These are phyloP conservation scores for Aspergillus sclerotioniger DNA, from an alignment of 495 filamentous ascomycete species.

Conservation along the genomic window DNA sequence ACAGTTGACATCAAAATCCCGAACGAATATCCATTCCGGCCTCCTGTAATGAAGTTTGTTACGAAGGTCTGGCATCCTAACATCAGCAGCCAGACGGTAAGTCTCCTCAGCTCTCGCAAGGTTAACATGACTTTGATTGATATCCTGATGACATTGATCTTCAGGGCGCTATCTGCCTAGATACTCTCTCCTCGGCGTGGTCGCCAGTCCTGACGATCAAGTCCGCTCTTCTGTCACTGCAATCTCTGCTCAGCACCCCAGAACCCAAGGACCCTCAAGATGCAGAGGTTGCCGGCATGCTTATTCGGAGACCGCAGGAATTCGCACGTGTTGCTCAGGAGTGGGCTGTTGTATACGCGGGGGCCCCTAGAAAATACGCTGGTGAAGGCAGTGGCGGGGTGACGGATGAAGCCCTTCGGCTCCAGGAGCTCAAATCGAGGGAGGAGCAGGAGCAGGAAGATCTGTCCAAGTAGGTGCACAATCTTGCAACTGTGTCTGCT, in stretches of 20 bases:
- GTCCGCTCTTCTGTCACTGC: slow-evolving; percentile 86
- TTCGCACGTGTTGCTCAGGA: slow-evolving; percentile 84
- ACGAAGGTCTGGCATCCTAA: slow-evolving; percentile 99
- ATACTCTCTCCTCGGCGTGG: slow-evolving; percentile 87
- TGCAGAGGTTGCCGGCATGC: slow-evolving; percentile 90
- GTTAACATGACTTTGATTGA: not conserved
- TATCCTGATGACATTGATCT: slow-evolving; percentile 4
- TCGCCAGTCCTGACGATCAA: slow-evolving; percentile 95
- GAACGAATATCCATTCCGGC: slow-evolving; percentile 87
- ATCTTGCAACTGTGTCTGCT: not conserved
- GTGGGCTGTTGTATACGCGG: slow-evolving; percentile 84
- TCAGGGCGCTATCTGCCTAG: slow-evolving; percentile 95
- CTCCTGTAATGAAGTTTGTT: slow-evolving; percentile 87
- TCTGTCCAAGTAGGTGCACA: slow-evolving; percentile 40
- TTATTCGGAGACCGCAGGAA: slow-evolving; percentile 71
- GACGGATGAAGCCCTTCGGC: slow-evolving; percentile 47
- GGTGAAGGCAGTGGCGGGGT: slow-evolving; percentile 51
- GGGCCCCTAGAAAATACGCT: slow-evolving; percentile 60
- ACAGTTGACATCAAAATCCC: slow-evolving; percentile 84
- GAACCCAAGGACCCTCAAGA: slow-evolving; percentile 98
- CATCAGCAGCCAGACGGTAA: slow-evolving; percentile 89
- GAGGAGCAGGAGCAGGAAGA: slow-evolving; percentile 41
- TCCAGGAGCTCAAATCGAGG: slow-evolving; percentile 46
- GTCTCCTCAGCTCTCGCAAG: slow-evolving; percentile 23
- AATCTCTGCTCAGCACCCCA: slow-evolving; percentile 87